These are phyloP conservation scores for Mycena galericulata DNA, from an alignment of 768 basidiomycete species.

Conservation along the genomic window DNA sequence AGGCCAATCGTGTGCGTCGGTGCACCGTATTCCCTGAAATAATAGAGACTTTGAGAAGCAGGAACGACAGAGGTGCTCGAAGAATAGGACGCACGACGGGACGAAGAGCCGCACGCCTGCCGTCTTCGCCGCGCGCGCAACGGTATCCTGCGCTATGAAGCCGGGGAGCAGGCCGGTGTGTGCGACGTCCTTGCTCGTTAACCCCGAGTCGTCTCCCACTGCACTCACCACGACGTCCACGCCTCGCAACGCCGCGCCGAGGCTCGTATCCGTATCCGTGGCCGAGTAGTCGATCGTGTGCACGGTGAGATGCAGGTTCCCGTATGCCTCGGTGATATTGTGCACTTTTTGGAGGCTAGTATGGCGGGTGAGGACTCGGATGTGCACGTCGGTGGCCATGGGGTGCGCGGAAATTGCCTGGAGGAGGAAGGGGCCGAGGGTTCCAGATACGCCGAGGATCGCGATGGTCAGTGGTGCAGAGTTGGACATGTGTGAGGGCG, in stretches of 20 bases:
- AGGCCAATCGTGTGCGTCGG: background rate
- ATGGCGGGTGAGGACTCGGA: conserved; percentile 22
- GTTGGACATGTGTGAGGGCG: background rate
- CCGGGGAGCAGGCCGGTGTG: conserved; percentile 15
- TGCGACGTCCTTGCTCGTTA: background rate
- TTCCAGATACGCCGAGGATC: conserved; percentile 5
- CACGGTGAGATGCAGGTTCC: conserved; percentile 6
- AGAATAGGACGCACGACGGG: conserved; percentile 14
- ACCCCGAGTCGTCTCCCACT: conserved; percentile 15
- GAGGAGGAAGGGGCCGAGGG: background rate
- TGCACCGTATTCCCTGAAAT: conserved; percentile 5
- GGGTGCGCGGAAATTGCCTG: conserved; percentile 9
- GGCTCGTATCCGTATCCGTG: background rate
- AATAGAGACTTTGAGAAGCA: background rate
- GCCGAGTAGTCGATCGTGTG: conserved; percentile 9
- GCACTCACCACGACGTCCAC: conserved; percentile 18
- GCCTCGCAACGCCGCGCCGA: background rate
- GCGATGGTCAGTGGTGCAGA: conserved; percentile 5
- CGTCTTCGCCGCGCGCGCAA: conserved; percentile 14
- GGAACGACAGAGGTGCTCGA: background rate
- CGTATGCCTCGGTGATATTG: background rate
- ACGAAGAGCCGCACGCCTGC: conserved; percentile 17
- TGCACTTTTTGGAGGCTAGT: conserved; percentile 3
- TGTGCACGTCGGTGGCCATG: background rate
- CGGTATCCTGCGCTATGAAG: conserved; percentile 10